Evolutionary conservation across 345 rosid species (phyloP), one percentile per base, ranked within the genome.

Genomic region (Linum lewisii): DNA sequence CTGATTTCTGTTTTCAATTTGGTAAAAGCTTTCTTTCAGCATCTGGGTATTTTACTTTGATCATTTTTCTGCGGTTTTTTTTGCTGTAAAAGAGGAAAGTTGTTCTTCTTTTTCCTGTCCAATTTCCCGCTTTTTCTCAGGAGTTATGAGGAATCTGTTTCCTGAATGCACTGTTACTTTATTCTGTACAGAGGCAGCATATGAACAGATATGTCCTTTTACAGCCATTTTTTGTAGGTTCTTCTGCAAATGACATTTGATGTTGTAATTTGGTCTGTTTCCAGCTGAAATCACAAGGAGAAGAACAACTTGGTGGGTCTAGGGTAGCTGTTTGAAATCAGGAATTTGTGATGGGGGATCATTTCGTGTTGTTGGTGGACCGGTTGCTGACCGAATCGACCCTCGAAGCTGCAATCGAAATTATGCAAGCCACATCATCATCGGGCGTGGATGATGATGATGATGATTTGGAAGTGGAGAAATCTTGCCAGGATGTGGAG

Each of bases 321-420:
- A 51, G 57, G 51, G 38, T 54, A 24, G 36, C 54, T 58, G 25
- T 21, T 63, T 36, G 23, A 52, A 37, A 20, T 42, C 19, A 24
- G 36, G 53, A 45, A 57, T 54, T 52, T 56, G 36, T 63, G 51
- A 91, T 88, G 99, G 97, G 95, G 52, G 95, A 93, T 76, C 99
- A 93, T 77, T 87, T 93, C 58, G 99, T 89, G 60, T 64, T 93
- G 69, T 71, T 85, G 59, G 91, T 93, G 71, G 95, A 89, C 69
- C 84, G 94, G 24, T 73, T 93, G 77, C 73, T 87, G 19, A 93
- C 99, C 0, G 97, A 85, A 65, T 83, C 95, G 14, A 85, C 97
- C 0, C 61, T 86, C 19, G 90, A 78, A 59, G 94, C 90, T 59
- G 95, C 91, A 25, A 87, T 86, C 34, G 89, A 81, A 74, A 82